Evolutionary conservation across 2,329 filamentous ascomycete species (phyloP), one percentile per base, ranked within the genome.

Genomic region (Trichophyton schoenleinii): DNA sequence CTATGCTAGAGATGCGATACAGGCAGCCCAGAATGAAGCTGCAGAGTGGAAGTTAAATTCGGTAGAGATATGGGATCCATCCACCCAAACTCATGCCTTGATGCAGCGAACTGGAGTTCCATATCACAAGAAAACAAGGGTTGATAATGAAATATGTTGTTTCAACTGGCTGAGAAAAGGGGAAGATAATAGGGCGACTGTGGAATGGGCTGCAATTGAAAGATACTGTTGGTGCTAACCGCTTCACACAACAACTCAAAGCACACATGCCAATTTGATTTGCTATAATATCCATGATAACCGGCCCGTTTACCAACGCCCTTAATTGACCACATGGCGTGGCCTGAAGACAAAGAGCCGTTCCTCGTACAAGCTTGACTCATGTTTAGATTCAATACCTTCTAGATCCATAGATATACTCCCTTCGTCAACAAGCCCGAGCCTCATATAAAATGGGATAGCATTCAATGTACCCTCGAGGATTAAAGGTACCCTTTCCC

Each of bases 91-190:
- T 8, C 58, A 62, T 36, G 44, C 58, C 41, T 46, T 63, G 34
- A 64, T 60, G 60, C 59, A 25, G 25, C 36, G 59, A 31, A 67
- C 55, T 49, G 65, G 60, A 4, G 55, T 71, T 5, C 38, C 62
- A 11, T 58, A 66, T 62, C 28, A 15, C 3, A 5, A 34, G 28
- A 15, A 18, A 68, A 15, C 15, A 7, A 25, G 52, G 31, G 11
- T 36, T 5, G n/a, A 55, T 9, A 25, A 55, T 28, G 13, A 36
- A 18, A 55, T 55, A 25, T 36, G 28, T 9, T 55, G 49, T 36
- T 8, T 55, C 15, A 55, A 55, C 34, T 72, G 70, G 71, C n/a
- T 71, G n/a, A 63, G 65, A 20, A 72, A 70, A 25, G 70, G 72
- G 64, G 66, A 70, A 48, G 72, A 72, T 63, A 66, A 36, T 1